Conservation (phyloP, 495 filamentous ascomycete genomes). For the Bathelium albidoporum region DNA sequence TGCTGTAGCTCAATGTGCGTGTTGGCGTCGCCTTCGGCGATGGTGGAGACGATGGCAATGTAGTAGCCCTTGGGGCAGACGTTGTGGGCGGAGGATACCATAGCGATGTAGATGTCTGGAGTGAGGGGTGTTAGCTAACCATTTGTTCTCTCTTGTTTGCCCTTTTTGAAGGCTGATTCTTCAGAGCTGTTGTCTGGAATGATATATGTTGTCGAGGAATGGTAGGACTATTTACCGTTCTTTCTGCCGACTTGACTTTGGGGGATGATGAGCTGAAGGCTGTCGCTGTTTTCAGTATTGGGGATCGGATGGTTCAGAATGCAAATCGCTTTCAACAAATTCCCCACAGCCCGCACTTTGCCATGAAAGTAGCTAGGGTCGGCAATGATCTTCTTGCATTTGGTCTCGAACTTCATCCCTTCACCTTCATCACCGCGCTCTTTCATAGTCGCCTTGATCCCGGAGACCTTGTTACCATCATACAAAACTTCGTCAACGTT, state of each 20-base stretch:
- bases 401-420: slow-evolving; percentile 88
- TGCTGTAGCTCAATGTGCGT: slow-evolving; percentile 91
- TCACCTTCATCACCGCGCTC: slow-evolving; percentile 63
- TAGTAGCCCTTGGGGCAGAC: slow-evolving; percentile 99
- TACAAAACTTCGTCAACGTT: slow-evolving; percentile 81
- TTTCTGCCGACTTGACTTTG: slow-evolving; percentile 92
- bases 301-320: slow-evolving; percentile 91
- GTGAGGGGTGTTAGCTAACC: slow-evolving; percentile 14
- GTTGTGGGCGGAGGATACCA: slow-evolving; percentile 92
- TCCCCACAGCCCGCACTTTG: slow-evolving; percentile 76
- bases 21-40: slow-evolving; percentile 83
- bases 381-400: slow-evolving; percentile 89
- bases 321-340: slow-evolving; percentile 92
- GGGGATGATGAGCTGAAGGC: slow-evolving; percentile 91
- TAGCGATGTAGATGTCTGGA: slow-evolving; percentile 92
- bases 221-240: slow-evolving; percentile 53
- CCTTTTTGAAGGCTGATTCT: background rate
- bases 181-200: background rate
- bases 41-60: slow-evolving; percentile 95
- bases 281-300: slow-evolving; percentile 80
- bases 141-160: background rate
- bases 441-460: slow-evolving; percentile 96
- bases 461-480: slow-evolving; percentile 67
- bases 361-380: slow-evolving; percentile 94
- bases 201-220: background rate